Evolutionary conservation across 768 basidiomycete genomes (phyloP), one percentile per base, ranked within the genome.

Genomic region (Paxillus rubicundulus): DNA sequence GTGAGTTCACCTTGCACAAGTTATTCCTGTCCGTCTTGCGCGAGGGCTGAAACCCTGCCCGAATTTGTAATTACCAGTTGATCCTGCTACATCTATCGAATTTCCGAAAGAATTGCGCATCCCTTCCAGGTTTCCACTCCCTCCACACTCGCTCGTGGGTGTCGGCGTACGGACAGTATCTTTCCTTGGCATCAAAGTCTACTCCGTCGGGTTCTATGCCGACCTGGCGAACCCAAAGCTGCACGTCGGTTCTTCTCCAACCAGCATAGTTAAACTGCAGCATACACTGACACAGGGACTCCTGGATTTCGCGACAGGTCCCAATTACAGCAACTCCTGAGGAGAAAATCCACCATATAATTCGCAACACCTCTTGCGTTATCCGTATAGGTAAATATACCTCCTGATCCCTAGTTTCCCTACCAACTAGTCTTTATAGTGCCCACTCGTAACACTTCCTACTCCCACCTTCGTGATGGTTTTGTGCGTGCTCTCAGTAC

Each of bases 191-290:
- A 81, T 97, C 57, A 84, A 90, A 64, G 93, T 96, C 14, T 97
- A 97, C 70, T 88, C 87, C 10, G 83, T 92, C 32, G 94, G 82
- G 2, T 92, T 97, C 71, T 97, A 96, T 67, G 87, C 90, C 6
- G 92, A 96, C 65, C 71, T 92, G 40, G 61, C 74, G n/a, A 81
- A 84, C 55, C 81, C 85, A 1, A 77, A 75, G 38, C 74, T 89
- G 52, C 77, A 78, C 48, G 86, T 87, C 47, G 47, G 73, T 62
- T 9, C 17, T 62, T 9, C 17, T 34, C 45, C 33, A 33, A 4
- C 39, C 36, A 37, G n/a, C 32, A 40, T 21, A 52, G 28, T 14
- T 17, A 17, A 42, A 3, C n/a, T 30, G 21, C 5, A 20, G n/a
- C 30, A 37, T 45, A 47, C 18, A 16, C 54, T 54, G n/a, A 58